Base-by-base conservation (phyloP, 2,329 filamentous ascomycete species). In the Aspergillus tubingensis region DNA sequence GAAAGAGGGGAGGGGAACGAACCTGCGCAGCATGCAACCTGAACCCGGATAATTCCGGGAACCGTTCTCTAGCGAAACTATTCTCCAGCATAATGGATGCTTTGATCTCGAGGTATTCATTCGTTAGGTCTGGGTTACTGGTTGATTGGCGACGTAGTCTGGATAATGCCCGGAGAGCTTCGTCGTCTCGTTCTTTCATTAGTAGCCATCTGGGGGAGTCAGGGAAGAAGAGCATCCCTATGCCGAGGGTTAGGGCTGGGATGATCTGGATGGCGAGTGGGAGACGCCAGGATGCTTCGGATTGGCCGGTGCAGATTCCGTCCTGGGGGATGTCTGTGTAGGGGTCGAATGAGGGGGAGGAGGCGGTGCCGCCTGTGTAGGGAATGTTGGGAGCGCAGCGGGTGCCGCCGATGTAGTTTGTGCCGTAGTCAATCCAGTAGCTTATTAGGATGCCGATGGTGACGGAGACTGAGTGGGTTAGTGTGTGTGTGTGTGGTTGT, bases 121-220 rank as follows among this genome's bases (percentile, higher is more conserved):
- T 74, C 11, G 79, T 73, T 1, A 88, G 77, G 1, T 77, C 67
- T 1, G 74, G 65, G 57, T 85, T 81, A 78, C 76, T 8, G 79
- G 74, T 8, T 3, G 27, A 4, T 11, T 50, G 47, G 17, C 25
- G 66, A 5, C 57, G 49, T 38, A 61, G 44, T 2, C 27, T 61
- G 8, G 54, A 61, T 3, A 65, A 69, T 32, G 67, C 66, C 39
- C 64, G 49, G 13, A 66, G 48, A 27, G 68, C 55, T 39, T 70
- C 62, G 47, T 70, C 67, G 53, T 72, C 66, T 3, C 70, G 63
- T 50, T 70, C 57, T 61, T 53, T 59, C 41, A 72, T 54, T 15
- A 71, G 60, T 39, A 70, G 62, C 13, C 84, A 86, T 23, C 85
- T 78, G 0, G 85, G 85, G 0, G 84, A 85, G 58, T 82, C 85